phyloP scores from a whole-genome alignment of 306 rosid genomes.

The Trifolium pratense region DNA sequence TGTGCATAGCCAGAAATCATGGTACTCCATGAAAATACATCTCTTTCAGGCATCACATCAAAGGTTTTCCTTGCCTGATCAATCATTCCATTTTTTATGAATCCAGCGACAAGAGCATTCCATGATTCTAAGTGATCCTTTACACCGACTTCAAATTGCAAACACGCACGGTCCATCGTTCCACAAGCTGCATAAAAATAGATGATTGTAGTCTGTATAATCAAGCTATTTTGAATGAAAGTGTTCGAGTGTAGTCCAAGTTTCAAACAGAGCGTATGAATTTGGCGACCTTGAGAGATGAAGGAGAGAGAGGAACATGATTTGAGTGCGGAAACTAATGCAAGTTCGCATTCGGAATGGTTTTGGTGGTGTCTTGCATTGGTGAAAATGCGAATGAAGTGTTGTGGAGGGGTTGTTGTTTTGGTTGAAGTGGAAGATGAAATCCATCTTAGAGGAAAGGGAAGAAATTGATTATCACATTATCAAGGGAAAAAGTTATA shows the following conservation, averaged over 20 bases:
- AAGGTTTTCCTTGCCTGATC: constrained; percentile 66
- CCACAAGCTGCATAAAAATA: constrained; percentile 80
- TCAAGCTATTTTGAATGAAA: constrained; percentile 71
- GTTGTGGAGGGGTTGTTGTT: constrained; percentile 39
- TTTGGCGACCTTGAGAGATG: constrained; percentile 63
- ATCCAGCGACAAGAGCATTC: constrained; percentile 83
- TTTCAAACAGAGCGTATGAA: constrained; percentile 67
- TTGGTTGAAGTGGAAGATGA: constrained; percentile 39
- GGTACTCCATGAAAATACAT: constrained; percentile 84
- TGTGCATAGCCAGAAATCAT: constrained; percentile 88
- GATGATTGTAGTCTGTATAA: constrained; percentile 76
- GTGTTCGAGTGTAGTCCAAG: constrained; percentile 66
- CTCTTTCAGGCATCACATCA: constrained; percentile 73
- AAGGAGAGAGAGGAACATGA: constrained; percentile 65
- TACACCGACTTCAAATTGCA: constrained; percentile 68
- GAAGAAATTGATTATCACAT: too few relatives aligned
- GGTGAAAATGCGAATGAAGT: constrained; percentile 56
- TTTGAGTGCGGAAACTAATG: constrained; percentile 70
- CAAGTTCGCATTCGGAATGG: constrained; percentile 54
- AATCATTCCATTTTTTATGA: constrained; percentile 62
- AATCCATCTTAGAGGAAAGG: constrained; percentile 53
- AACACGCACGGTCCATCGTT: constrained; percentile 57
- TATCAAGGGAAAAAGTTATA: too few relatives aligned
- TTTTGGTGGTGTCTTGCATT: constrained; percentile 43
- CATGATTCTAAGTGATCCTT: constrained; percentile 76